phyloP scores from a whole-genome alignment of 2,329 filamentous ascomycete genomes.

The Fusarium nisikadoi region DNA sequence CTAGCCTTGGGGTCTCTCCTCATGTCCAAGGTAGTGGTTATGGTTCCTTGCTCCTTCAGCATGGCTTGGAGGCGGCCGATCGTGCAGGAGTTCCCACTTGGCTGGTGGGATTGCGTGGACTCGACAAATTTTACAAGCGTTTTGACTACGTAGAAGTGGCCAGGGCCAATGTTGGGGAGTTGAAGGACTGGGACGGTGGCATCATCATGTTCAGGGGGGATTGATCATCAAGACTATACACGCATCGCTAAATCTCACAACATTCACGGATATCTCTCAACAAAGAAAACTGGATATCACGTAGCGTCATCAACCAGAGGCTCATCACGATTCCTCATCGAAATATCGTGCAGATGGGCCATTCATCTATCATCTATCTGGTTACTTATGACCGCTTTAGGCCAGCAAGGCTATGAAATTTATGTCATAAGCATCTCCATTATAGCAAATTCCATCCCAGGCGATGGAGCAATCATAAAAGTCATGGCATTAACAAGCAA shows the following conservation, averaged over 20 bases:
- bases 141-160: slow-evolving; percentile 50
- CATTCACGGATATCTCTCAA: background rate
- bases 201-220: slow-evolving; percentile 52
- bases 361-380: slow-evolving; percentile 8
- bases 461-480: slow-evolving; percentile 3
- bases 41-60: slow-evolving; percentile 45
- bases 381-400: background rate
- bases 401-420: slow-evolving; percentile 9
- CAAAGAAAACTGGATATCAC: background rate
- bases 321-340: background rate
- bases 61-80: slow-evolving; percentile 47
- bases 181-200: slow-evolving; percentile 51
- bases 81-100: slow-evolving; percentile 46
- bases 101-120: slow-evolving; percentile 47
- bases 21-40: slow-evolving; percentile 47
- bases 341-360: background rate
- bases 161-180: slow-evolving; percentile 50
- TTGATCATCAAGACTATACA: background rate
- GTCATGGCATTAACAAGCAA: slow-evolving; percentile 7
- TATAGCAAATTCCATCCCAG: slow-evolving; percentile 9
- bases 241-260: background rate
- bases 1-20: slow-evolving; percentile 49
- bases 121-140: slow-evolving; percentile 48
- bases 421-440: slow-evolving; percentile 18
- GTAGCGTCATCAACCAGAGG: background rate